Base-by-base conservation (phyloP, 495 filamentous ascomycete species). In the Penicillium manginii region DNA sequence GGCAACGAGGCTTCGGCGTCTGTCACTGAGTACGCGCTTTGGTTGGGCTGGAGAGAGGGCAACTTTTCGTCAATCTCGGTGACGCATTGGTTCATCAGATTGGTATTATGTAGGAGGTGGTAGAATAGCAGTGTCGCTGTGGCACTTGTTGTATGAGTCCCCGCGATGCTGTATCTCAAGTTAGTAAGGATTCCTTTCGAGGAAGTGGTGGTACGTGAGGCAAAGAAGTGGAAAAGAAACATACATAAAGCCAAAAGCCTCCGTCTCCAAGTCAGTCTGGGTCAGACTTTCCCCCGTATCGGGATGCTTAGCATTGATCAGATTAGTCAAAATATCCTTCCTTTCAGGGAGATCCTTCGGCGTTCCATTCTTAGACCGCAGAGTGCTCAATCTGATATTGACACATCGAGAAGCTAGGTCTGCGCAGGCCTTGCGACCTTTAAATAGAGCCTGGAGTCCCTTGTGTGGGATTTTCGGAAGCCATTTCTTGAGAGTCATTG, bases 201-300 rank as follows among this genome's bases (percentile, higher is more conserved):
- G 10, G 7, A 26, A 29, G 26, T n/a, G 12, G 11, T 12, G 15
- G 35, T n/a, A 14, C 4, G 35, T 39, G 4, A 39, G 8, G 11
- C 11, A n/a, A n/a, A n/a, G n/a, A n/a, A n/a, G 23, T 29, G 21
- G 11, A 10, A 22, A 15, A 3, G 32, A 49, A 31, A 37, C 50
- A 17, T 53, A 59, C 57, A 59, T 59, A 15, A 59, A 59, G 18
- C 57, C 57, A 49, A 59, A 59, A 40, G 57, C 57, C 29, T 59
- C 57, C 9, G 57, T 59, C 47, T 59, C 57, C 18, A 59, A 50
- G 11, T 59, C 57, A 22, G 19, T 49, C 17, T 54, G 49, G 0
- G 40, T 48, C 14, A 59, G 26, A 33, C 17, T 47, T 15, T 59
- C 50, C 2, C 57, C 57, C 12, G 57, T 54, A 21, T 59, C 57